Conservation (phyloP, 768 basidiomycete genomes). For the Kwoniella botswanensis region DNA sequence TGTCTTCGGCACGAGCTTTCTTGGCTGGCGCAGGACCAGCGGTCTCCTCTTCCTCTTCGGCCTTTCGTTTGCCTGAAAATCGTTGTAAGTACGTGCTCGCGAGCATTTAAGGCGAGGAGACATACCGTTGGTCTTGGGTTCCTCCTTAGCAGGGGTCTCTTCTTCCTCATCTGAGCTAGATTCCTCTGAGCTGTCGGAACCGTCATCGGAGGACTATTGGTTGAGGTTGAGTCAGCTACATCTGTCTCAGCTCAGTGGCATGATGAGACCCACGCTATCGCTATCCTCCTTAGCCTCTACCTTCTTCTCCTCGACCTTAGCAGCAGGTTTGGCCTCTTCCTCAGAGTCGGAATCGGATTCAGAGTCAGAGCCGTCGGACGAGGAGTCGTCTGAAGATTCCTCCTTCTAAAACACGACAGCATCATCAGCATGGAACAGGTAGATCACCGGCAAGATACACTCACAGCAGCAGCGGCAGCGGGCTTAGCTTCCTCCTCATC, state of each 20-base stretch:
- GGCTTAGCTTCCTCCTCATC: constrained; percentile 54
- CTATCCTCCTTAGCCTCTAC: constrained; percentile 35
- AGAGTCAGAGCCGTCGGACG: constrained; percentile 51
- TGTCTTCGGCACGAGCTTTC: constrained; percentile 66
- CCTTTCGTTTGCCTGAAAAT: constrained; percentile 76
- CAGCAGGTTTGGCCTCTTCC: constrained; percentile 51
- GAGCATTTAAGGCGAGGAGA: background rate
- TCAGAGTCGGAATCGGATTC: constrained; percentile 60
- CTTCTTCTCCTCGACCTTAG: constrained; percentile 31
- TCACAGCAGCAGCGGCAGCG: constrained; percentile 42
- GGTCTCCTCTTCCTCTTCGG: constrained; percentile 67
- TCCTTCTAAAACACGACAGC: constrained; percentile 3
- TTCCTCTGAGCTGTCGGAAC: constrained; percentile 36
- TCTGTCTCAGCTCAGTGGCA: background rate
- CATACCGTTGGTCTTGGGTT: constrained; percentile 32
- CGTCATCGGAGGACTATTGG: constrained; percentile 27
- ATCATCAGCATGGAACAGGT: background rate
- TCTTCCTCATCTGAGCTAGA: constrained; percentile 38
- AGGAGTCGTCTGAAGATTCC: constrained; percentile 49
- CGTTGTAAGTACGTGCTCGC: background rate
- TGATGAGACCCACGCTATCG: constrained; percentile 6
- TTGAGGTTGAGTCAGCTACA: background rate
- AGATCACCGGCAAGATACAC: background rate
- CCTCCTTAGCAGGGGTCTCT: constrained; percentile 38
- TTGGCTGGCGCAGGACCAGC: constrained; percentile 76